Evolutionary conservation across 2,329 filamentous ascomycete species (phyloP).

Genomic region (Pseudocercospora pini-densiflorae): DNA sequence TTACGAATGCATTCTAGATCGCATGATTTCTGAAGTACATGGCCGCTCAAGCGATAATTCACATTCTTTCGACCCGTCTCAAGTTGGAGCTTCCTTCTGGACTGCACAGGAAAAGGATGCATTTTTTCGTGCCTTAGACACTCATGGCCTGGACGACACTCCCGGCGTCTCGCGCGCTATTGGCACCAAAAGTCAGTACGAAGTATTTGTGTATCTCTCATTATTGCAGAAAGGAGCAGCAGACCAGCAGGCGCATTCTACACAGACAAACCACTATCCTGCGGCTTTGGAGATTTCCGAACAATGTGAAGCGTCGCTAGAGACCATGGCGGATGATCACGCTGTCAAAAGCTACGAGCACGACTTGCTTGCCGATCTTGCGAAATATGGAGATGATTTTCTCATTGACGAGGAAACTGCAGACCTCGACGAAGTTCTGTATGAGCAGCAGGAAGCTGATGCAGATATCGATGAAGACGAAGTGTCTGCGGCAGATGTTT

Average conservation of each 20-base stretch:
- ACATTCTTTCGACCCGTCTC: slow-evolving; percentile 46
- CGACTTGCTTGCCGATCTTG: slow-evolving; percentile 64
- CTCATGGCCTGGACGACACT: slow-evolving; percentile 67
- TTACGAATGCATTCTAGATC: slow-evolving; percentile 60
- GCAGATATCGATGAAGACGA: slow-evolving; percentile 29
- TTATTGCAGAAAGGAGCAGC: slow-evolving; percentile 60
- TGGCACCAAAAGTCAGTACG: slow-evolving; percentile 72
- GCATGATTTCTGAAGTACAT: slow-evolving; percentile 57
- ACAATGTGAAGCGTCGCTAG: slow-evolving; percentile 68
- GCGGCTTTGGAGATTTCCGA: slow-evolving; percentile 74
- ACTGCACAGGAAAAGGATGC: slow-evolving; percentile 69
- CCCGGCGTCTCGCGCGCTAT: slow-evolving; percentile 66
- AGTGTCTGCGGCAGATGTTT: neutral
- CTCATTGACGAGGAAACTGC: slow-evolving; percentile 58
- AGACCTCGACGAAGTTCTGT: slow-evolving; percentile 36
- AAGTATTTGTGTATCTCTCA: slow-evolving; percentile 72
- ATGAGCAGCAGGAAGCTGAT: slow-evolving; percentile 25
- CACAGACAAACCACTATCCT: slow-evolving; percentile 60
- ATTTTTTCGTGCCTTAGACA: slow-evolving; percentile 69
- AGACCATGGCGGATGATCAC: slow-evolving; percentile 70
- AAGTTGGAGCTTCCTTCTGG: slow-evolving; percentile 75
- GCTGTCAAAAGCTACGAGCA: slow-evolving; percentile 66
- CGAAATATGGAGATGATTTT: slow-evolving; percentile 68
- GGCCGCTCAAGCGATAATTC: neutral
- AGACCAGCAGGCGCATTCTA: slow-evolving; percentile 42